Conservation (phyloP, 208 protist genomes). For the Leishmania lainsoni region DNA sequence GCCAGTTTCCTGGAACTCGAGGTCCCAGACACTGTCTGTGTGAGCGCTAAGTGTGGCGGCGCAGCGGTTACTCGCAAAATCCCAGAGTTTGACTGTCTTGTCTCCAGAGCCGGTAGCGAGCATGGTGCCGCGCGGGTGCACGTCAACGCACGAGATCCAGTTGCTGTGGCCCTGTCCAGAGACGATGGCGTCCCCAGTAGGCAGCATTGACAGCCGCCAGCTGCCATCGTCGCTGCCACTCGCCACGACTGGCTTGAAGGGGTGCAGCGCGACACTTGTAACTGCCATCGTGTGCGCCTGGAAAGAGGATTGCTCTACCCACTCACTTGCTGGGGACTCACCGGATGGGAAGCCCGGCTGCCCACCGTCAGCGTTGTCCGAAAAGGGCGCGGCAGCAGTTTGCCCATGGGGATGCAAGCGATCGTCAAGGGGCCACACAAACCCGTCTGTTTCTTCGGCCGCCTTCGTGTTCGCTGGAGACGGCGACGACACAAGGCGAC, state of each 20-base stretch:
- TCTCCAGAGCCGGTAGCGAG: conserved; percentile 95
- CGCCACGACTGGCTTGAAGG: conserved; percentile 94
- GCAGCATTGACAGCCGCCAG: conserved; percentile 95
- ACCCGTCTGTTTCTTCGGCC: conserved; percentile 32
- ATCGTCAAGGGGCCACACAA: conserved; percentile 80
- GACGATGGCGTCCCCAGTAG: conserved; percentile 93
- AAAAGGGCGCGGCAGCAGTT: not conserved
- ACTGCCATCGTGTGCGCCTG: conserved; percentile 89
- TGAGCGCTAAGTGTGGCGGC: conserved; percentile 90
- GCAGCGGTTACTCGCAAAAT: conserved; percentile 92
- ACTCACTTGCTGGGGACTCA: conserved; percentile 39
- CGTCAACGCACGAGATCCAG: conserved; percentile 90
- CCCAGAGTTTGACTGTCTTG: conserved; percentile 97
- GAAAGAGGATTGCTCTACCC: conserved; percentile 72
- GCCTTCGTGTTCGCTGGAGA: conserved; percentile 7
- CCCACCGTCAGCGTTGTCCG: not conserved
- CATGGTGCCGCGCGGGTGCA: conserved; percentile 93
- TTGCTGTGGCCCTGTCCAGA: conserved; percentile 94
- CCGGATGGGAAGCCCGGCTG: conserved; percentile 1
- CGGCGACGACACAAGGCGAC: not conserved
- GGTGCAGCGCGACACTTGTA: conserved; percentile 91
- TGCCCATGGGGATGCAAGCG: conserved; percentile 24
- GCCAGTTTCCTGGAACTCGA: conserved; percentile 94
- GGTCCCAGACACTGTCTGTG: conserved; percentile 94
- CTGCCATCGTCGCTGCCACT: conserved; percentile 95